A percentile compares a stretch with the other conserved stretches of the same genome.
Conservation (phyloP, 768 basidiomycete species). For the Sporobolomyces pararoseus region DNA sequence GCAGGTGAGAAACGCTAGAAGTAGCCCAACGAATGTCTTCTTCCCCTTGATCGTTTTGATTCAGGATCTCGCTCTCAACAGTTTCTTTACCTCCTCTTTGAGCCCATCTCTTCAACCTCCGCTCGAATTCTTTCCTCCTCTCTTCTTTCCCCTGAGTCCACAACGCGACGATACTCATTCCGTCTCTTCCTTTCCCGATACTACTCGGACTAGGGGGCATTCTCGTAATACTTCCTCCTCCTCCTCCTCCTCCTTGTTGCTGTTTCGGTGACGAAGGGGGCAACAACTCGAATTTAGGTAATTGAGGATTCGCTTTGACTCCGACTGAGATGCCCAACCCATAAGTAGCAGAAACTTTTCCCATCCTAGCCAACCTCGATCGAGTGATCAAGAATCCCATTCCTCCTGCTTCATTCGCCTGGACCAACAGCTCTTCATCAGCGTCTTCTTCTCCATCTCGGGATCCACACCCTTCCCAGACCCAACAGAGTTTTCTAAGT, state of each 20-base stretch:
- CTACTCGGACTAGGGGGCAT: slow-evolving; percentile 40
- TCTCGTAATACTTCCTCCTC: neutral
- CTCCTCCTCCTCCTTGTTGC: no score
- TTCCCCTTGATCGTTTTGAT: neutral
- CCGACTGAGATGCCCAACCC: slow-evolving; percentile 42
- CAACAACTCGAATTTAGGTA: slow-evolving; percentile 40
- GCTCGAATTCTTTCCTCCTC: slow-evolving; percentile 35
- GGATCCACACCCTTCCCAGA: slow-evolving; percentile 40
- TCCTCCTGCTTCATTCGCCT: slow-evolving; percentile 30
- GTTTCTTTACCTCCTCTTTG: slow-evolving; percentile 14
- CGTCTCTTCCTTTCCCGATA: slow-evolving; percentile 39
- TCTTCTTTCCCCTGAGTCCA: slow-evolving; percentile 43
- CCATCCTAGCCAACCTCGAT: slow-evolving; percentile 23
- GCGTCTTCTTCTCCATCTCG: slow-evolving; percentile 8
- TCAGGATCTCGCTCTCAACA: slow-evolving; percentile 9
- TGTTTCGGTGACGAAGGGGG: slow-evolving; percentile 20
- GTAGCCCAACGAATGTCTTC: slow-evolving; percentile 15
- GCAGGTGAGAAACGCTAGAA: slow-evolving; percentile 2
- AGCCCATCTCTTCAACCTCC: slow-evolving; percentile 30
- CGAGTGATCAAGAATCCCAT: slow-evolving; percentile 42
- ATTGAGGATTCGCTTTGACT: slow-evolving; percentile 40
- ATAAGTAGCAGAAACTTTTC: slow-evolving; percentile 36
- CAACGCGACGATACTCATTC: slow-evolving; percentile 43
- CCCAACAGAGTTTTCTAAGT: slow-evolving; percentile 42
- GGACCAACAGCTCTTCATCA: slow-evolving; percentile 1